Base-by-base conservation (phyloP, 2,329 filamentous ascomycete genomes). In the Fusarium sp. region DNA sequence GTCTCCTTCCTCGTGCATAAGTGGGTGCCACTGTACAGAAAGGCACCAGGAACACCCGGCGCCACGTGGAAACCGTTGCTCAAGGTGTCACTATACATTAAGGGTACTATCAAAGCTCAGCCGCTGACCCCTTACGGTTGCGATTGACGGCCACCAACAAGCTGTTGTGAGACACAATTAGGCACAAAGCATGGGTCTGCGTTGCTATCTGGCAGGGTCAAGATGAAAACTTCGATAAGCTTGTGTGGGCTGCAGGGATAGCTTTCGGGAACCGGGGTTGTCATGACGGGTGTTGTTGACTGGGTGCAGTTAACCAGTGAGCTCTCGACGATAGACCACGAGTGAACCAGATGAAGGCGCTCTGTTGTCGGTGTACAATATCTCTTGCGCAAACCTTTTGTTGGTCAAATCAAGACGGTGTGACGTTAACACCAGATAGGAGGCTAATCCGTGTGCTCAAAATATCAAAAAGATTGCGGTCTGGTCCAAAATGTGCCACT, bases 61-160 rank as follows among this genome's bases (percentile, higher is more conserved):
- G 70, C 70, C 69, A 72, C 70, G 72, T 72, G 72, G 61, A 61
- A 73, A 57, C 55, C 49, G 66, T 71, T 66, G 57, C 47, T 57
- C 56, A 54, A 61, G 49, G 56, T 60, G 65, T 68, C 56, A 61
- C 61, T 72, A 46, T 63, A 63, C 52, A 64, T 68, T 24, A 46
- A 57, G 47, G 47, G 57, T 69, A 63, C 68, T 47, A 38, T 52
- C 38, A 50, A 62, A 54, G 39, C 54, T 50, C 48, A 50, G 46
- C 44, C 47, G 57, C 62, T 33, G 41, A 35, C 37, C 57, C 35
- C 33, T 42, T 23, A 54, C 43, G 13, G 57, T 46, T 39, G 59
- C 31, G 47, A 59, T 48, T 54, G 38, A 50, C 37, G 41, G 53
- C 46, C 42, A 60, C 63, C 57, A 53, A 50, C 31, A 57, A 61